Percentiles rank a stretch among this genome's conserved stretches.
Evolutionary conservation across 2,329 filamentous ascomycete species (phyloP).

Genomic region (Arthroderma uncinatum): DNA sequence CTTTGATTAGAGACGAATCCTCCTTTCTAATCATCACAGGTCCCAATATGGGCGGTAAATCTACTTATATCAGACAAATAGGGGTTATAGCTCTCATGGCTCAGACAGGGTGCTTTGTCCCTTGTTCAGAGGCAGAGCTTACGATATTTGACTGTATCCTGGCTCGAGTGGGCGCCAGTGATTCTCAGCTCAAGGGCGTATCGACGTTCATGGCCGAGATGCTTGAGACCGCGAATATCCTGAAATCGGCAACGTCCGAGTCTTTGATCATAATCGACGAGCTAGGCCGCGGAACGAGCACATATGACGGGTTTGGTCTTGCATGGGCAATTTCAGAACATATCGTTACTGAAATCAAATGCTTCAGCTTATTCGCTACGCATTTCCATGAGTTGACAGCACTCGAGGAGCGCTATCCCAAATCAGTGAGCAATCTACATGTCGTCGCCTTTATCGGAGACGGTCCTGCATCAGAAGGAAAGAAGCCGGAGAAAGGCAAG

Average conservation of each 20-base stretch:
- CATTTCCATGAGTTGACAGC: constrained; percentile 98
- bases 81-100: constrained; percentile 96
- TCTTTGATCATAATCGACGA: constrained; percentile 98
- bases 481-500: constrained; percentile 39
- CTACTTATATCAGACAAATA: constrained; percentile 94
- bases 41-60: constrained; percentile 98
- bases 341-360: constrained; percentile 88
- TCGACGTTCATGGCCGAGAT: constrained; percentile 99
- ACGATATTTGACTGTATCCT: constrained; percentile 96
- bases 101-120: constrained; percentile 92
- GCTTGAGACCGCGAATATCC: constrained; percentile 95
- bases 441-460: constrained; percentile 83
- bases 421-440: constrained; percentile 81
- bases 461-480: constrained; percentile 38
- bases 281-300: constrained; percentile 88
- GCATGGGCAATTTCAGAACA: constrained; percentile 98
- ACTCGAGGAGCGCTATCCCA: constrained; percentile 67
- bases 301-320: constrained; percentile 96
- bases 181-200: constrained; percentile 94
- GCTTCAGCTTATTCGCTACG: constrained; percentile 89
- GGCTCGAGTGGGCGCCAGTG: constrained; percentile 86
- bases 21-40: constrained; percentile 95
- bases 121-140: constrained; percentile 77
- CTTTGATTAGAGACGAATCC: constrained; percentile 62
- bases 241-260: constrained; percentile 90